Evolutionary conservation across 2,329 filamentous ascomycete species (phyloP), one percentile per base, ranked within the genome.

Genomic region (Aspergillus niger): DNA sequence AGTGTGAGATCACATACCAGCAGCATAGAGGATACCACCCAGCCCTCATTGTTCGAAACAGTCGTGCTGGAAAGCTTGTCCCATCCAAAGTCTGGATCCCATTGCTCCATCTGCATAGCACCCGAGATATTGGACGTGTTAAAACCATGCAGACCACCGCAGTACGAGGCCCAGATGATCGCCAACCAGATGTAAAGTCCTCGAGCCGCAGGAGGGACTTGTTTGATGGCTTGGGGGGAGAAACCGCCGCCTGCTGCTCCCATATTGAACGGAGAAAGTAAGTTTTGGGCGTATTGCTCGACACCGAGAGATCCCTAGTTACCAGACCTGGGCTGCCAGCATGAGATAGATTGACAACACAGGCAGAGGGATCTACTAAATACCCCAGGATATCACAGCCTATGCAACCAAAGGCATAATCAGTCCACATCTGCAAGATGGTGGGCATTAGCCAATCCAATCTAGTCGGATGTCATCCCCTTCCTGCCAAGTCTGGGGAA

Each of bases 81-180:
- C 64, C 64, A 67, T 2, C 63, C 61, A 57, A 67, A 67, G 10
- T 67, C 63, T 22, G 58, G 43, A 5, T 56, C 53, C 55, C 67
- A 69, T 3, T 65, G 63, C 15, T 60, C 56, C 30, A 69, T 57
- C n/a, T 58, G 61, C 64, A 69, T 69, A 1, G 64, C 63, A 0
- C 66, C 66, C 2, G 66, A 69, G 8, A 69, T 69, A 50, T 69
- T 67, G n/a, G 65, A 61, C 8, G 66, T 65, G n/a, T 67, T 69
- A 55, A 69, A 67, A 10, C 63, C 65, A 59, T 67, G 65, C 7
- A 67, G 56, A 13, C 64, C 65, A 24, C 65, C 64, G 44, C 61
- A 65, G 32, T 66, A 67, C 2, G 65, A 67, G 2, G 65, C 63
- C 65, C 65, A 66, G 38, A 66, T 66, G 6, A 44, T 59, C 8